Base-by-base conservation (phyloP, 176 grass and related monocot genomes). In the Carex scoparia region DNA sequence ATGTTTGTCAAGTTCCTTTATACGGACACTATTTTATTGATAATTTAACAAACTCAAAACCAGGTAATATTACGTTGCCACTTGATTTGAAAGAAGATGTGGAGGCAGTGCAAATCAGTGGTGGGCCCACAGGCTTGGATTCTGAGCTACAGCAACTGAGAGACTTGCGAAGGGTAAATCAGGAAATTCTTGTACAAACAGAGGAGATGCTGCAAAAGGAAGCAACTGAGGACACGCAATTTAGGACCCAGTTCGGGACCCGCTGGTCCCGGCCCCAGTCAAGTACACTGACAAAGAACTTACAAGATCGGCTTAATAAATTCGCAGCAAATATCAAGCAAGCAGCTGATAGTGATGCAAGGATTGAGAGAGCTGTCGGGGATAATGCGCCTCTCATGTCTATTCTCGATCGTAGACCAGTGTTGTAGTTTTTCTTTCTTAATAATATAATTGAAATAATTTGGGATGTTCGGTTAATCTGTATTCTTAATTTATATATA, bases 61-160 rank as follows among this genome's bases (percentile, higher is more conserved):
- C 59, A 83, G 81, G 97, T 91, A 96, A 94, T 87, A 85, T 94
- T 71, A 82, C 81, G n/a, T 84, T 99, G 88, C 93, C 97, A 84
- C 77, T 79, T 23, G 91, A 99, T 90, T 78, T 96, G 57, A 99
- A 91, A 81, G 97, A 99, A 79, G 91, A 96, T 16, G 84, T 92
- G 44, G 97, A 99, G 84, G 97, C 93, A 81, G 97, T 99, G 31
- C 97, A 99, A 89, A 99, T 99, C 77, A 96, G 97, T 4, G 97
- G 97, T 75, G 93, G 97, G n/a, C 97, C 97, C 35, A 89, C 89
- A 84, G 86, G 82, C 49, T 78, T 99, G 67, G 97, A 99, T 86
- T 72, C 88, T 27, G 97, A 99, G 84, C 63, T 99, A 81, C 97
- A 99, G 74, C 97, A 99, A 84, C 91, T 99, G 70, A 95, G 81